phyloP scores from a whole-genome alignment of 768 basidiomycete genomes.

The Cytidiella melzeri region DNA sequence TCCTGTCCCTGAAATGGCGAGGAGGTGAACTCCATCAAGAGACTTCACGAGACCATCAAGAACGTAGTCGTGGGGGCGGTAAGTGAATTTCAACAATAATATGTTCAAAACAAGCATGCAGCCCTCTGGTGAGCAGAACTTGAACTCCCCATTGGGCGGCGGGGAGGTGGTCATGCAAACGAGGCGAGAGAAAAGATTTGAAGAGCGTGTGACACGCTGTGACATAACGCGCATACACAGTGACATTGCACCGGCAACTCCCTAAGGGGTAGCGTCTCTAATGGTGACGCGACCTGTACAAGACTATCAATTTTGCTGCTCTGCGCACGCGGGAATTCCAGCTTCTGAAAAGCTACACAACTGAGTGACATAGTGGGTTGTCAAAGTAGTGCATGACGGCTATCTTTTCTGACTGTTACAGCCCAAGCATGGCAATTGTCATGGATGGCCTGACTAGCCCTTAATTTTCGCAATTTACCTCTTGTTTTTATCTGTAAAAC shows the following conservation, averaged over 20 bases:
- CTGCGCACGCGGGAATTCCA: too few species aligned
- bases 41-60: conserved; percentile 22
- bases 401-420: too few species aligned
- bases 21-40: conserved; percentile 19
- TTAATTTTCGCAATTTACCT: too few species aligned
- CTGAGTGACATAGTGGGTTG: too few species aligned
- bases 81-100: not conserved
- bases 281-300: not conserved
- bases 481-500: too few species aligned
- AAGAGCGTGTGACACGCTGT: not conserved
- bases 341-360: too few species aligned
- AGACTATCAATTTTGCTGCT: not conserved
- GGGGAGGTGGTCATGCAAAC: not conserved
- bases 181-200: too few species aligned
- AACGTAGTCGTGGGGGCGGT: conserved; percentile 20
- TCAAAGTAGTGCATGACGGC: too few species aligned
- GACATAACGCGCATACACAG: not conserved
- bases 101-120: not conserved
- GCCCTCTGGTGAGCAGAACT: conserved; percentile 2
- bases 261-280: not conserved
- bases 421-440: too few species aligned
- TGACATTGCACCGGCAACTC: not conserved
- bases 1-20: conserved; percentile 17
- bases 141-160: not conserved
- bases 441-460: too few species aligned